A percentile compares a stretch with the other conserved stretches of the same genome.
These are phyloP conservation scores for Yamadazyma insecticola DNA, from an alignment of 805 yeast genomes.

Conservation along the genomic window DNA sequence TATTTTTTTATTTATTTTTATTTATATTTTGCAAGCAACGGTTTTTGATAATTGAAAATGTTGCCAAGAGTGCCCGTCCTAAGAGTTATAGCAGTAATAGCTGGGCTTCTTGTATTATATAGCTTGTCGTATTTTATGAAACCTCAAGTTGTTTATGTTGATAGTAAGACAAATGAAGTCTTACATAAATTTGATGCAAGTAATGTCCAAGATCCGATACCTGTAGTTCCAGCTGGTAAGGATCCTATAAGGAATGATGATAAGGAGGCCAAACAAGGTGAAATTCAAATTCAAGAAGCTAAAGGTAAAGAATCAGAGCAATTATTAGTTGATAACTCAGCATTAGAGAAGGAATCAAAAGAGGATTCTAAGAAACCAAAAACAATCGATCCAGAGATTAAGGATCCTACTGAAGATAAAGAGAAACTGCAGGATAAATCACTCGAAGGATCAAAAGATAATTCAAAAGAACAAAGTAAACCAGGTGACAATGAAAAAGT, in stretches of 20 bases:
- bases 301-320: slow-evolving; percentile 10
- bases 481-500: no score
- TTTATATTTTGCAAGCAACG: no score
- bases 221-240: slow-evolving; percentile 5
- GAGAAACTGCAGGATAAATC: not conserved
- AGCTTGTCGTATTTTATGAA: slow-evolving; percentile 6
- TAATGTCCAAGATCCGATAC: slow-evolving; percentile 2
- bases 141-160: slow-evolving; percentile 14
- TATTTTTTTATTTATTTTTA: no score
- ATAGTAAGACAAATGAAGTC: slow-evolving; percentile 12
- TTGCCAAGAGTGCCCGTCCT: slow-evolving; percentile 12
- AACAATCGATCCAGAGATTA: not conserved
- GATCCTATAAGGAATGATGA: no score
- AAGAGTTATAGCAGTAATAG: slow-evolving; percentile 9
- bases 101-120: slow-evolving; percentile 12
- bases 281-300: no score
- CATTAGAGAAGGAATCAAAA: not conserved
- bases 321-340: no score
- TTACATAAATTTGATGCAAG: slow-evolving; percentile 6
- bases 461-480: no score
- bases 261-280: no score
- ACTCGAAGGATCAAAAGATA: no score
- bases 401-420: not conserved
- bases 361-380: not conserved
- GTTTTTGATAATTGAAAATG: not conserved